Conservation (phyloP, 2,329 filamentous ascomycete species). For the Fusarium pseudograminearum region DNA sequence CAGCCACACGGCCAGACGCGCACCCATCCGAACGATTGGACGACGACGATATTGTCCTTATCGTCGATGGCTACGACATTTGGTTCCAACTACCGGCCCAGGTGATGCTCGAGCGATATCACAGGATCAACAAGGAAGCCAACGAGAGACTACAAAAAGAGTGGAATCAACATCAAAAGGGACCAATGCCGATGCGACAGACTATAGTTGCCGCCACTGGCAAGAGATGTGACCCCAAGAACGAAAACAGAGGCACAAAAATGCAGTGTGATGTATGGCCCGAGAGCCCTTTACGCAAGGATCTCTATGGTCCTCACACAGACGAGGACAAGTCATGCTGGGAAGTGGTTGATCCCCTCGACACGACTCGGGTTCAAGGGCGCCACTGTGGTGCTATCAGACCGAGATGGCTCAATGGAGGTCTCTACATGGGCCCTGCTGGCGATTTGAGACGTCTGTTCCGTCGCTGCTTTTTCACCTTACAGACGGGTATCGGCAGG, state of each 20-base stretch:
- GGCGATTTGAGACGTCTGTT: slow-evolving; percentile 19
- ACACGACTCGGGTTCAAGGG: background rate
- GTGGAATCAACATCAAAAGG: background rate
- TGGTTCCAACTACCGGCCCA: slow-evolving; percentile 26
- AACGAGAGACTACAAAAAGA: slow-evolving; percentile 15
- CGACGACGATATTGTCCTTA: slow-evolving; percentile 15
- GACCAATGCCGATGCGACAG: slow-evolving; percentile 18
- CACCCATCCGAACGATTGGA: slow-evolving; percentile 2
- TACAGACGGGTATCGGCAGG: background rate
- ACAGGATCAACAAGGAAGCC: slow-evolving; percentile 19
- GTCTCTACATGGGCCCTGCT: slow-evolving; percentile 23
- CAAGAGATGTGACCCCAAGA: slow-evolving; percentile 4
- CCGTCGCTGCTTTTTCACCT: slow-evolving; percentile 3
- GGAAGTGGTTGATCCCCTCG: background rate
- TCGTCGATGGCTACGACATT: slow-evolving; percentile 10
- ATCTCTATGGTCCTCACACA: slow-evolving; percentile 11
- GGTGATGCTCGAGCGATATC: slow-evolving; percentile 20
- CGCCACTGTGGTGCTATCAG: background rate
- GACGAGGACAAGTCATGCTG: background rate
- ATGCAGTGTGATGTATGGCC: slow-evolving; percentile 13
- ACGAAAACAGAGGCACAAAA: background rate
- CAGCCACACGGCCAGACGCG: slow-evolving; percentile 9
- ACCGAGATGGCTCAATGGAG: slow-evolving; percentile 18
- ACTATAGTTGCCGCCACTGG: slow-evolving; percentile 9
- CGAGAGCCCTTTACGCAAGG: background rate